Evolutionary conservation across 495 filamentous ascomycete species (phyloP).

Genomic region (Alectoria sarmentosa): DNA sequence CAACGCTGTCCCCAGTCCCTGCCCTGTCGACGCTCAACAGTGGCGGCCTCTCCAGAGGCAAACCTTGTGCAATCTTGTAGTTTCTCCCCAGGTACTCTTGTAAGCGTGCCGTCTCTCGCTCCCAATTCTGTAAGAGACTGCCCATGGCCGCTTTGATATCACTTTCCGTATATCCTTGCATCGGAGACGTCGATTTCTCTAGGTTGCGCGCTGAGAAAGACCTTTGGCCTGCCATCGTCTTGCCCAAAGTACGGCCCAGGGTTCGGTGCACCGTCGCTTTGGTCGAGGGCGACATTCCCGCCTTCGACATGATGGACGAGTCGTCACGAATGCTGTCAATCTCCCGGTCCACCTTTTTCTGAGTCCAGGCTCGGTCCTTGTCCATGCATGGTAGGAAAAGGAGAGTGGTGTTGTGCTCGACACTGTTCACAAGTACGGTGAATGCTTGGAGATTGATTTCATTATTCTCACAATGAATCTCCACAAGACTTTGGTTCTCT

Average conservation of each 20-base stretch:
- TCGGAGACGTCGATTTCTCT: conserved; percentile 20
- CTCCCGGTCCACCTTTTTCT: conserved; percentile 55
- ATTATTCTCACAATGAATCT: conserved; percentile 72
- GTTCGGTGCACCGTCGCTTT: conserved; percentile 28
- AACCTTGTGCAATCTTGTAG: conserved; percentile 46
- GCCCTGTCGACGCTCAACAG: conserved; percentile 15
- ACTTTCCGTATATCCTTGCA: conserved; percentile 34
- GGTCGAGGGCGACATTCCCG: conserved; percentile 18
- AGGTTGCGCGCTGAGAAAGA: conserved; percentile 24
- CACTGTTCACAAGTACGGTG: conserved; percentile 65
- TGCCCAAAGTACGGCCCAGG: conserved; percentile 25
- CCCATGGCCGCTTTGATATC: conserved; percentile 49
- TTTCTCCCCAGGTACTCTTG: conserved; percentile 56
- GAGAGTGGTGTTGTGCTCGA: conserved; percentile 60
- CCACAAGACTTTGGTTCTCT: conserved; percentile 54
- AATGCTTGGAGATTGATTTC: conserved; percentile 72
- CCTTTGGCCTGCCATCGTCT: conserved; percentile 35
- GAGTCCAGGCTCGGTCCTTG: conserved; percentile 51
- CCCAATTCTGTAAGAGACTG: conserved; percentile 56
- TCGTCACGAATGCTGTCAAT: conserved; percentile 44
- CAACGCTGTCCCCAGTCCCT: conserved; percentile 16
- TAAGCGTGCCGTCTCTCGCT: conserved; percentile 49
- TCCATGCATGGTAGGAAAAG: conserved; percentile 61
- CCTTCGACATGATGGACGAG: conserved; percentile 9
- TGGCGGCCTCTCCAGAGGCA: conserved; percentile 27